These are phyloP conservation scores for Rosa hybrid DNA, from an alignment of 331 rosid genomes.

Conservation along the genomic window DNA sequence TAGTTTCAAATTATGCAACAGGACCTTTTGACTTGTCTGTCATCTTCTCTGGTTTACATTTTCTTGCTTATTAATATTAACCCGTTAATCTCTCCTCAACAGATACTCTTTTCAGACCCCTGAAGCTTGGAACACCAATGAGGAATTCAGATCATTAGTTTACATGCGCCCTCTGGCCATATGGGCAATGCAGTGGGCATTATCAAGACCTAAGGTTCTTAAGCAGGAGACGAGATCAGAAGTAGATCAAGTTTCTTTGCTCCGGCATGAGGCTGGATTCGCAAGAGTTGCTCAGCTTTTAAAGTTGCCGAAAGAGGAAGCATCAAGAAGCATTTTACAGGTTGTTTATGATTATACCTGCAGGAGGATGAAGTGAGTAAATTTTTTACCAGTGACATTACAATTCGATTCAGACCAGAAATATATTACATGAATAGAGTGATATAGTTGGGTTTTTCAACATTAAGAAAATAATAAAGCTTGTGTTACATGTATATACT, in stretches of 20 bases:
- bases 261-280: constrained; percentile 56
- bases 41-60: background rate
- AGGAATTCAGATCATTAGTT: constrained; percentile 64
- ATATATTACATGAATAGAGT: background rate
- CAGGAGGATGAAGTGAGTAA: constrained; percentile 51
- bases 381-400: background rate
- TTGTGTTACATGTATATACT: background rate
- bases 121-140: constrained; percentile 75
- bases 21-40: background rate
- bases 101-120: constrained; percentile 93
- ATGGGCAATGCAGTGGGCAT: constrained; percentile 98
- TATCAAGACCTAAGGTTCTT: constrained; percentile 46
- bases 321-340: constrained; percentile 59
- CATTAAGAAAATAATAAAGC: background rate
- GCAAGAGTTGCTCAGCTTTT: constrained; percentile 71
- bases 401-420: background rate
- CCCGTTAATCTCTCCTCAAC: constrained; percentile 30
- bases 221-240: constrained; percentile 39
- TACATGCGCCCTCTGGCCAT: constrained; percentile 98
- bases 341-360: constrained; percentile 63
- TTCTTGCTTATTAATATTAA: constrained; percentile 27
- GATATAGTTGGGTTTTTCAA: background rate
- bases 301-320: constrained; percentile 58
- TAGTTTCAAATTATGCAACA: background rate
- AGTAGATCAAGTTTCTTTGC: constrained; percentile 39